phyloP scores from a whole-genome alignment of 768 basidiomycete genomes.

The Mycena vulgaris region DNA sequence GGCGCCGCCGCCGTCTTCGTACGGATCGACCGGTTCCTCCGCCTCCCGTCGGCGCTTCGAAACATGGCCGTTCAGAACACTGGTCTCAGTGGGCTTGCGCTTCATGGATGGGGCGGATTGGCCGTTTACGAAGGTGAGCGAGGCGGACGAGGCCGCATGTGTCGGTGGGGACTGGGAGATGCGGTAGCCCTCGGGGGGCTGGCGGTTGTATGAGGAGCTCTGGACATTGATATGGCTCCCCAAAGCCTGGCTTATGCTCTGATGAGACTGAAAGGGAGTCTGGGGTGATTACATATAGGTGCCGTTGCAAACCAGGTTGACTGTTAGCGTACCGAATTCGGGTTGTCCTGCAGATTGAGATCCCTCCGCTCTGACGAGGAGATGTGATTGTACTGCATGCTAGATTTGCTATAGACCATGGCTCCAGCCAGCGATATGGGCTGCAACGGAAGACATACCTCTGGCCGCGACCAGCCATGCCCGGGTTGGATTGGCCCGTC shows the following conservation, averaged over 20 bases:
- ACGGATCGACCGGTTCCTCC: slow-evolving; percentile 59
- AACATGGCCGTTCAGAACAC: slow-evolving; percentile 49
- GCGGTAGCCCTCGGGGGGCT: slow-evolving; percentile 46
- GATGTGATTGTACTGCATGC: slow-evolving; percentile 76
- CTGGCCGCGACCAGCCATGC: slow-evolving; percentile 29
- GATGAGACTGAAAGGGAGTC: slow-evolving; percentile 69
- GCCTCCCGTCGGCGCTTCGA: slow-evolving; percentile 64
- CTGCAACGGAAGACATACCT: slow-evolving; percentile 31
- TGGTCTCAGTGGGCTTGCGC: slow-evolving; percentile 67
- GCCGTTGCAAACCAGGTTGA: slow-evolving; percentile 41
- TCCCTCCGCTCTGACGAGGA: slow-evolving; percentile 67
- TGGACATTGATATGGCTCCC: slow-evolving; percentile 52
- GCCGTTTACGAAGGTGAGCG: slow-evolving; percentile 51
- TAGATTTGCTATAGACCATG: slow-evolving; percentile 65
- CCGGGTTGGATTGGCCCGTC: slow-evolving; percentile 26
- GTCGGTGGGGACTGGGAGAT: slow-evolving; percentile 50
- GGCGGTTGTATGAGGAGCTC: slow-evolving; percentile 46
- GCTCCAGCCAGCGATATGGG: slow-evolving; percentile 19
- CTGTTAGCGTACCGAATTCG: slow-evolving; percentile 67
- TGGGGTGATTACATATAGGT: slow-evolving; percentile 49
- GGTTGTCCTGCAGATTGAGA: slow-evolving; percentile 65
- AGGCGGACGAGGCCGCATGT: slow-evolving; percentile 53
- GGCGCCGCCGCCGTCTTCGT: slow-evolving; percentile 64
- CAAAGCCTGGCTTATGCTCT: slow-evolving; percentile 75
- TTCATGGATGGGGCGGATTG: slow-evolving; percentile 58